These are phyloP conservation scores for Penicillium capsulatum DNA, from an alignment of 2,329 filamentous ascomycete genomes.

Conservation along the genomic window DNA sequence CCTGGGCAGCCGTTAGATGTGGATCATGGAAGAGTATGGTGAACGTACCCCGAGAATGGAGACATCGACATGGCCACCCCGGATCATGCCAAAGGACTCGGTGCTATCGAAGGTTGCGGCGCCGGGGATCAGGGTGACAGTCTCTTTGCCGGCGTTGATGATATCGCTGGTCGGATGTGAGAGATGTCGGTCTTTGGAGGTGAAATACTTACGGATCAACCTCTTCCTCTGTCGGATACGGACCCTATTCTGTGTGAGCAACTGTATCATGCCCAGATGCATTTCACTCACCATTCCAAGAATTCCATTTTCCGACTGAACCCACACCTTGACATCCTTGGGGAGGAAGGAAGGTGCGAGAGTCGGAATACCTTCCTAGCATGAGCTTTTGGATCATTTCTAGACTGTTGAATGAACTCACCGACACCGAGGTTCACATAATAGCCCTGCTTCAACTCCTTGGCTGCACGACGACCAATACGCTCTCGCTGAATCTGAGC, in stretches of 20 bases:
- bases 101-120: slow-evolving; percentile 73
- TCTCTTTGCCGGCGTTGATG: slow-evolving; percentile 85
- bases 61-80: slow-evolving; percentile 77
- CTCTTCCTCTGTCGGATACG: slow-evolving; percentile 68
- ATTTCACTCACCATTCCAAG: slow-evolving; percentile 57
- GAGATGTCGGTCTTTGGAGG: background rate
- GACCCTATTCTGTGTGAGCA: slow-evolving; percentile 45
- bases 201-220: slow-evolving; percentile 55
- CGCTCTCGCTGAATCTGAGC: slow-evolving; percentile 45
- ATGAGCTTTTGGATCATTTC: slow-evolving; percentile 3
- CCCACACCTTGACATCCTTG: slow-evolving; percentile 66
- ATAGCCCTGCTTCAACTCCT: slow-evolving; percentile 65
- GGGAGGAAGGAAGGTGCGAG: slow-evolving; percentile 75
- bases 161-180: slow-evolving; percentile 52
- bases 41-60: slow-evolving; percentile 69
- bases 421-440: slow-evolving; percentile 36
- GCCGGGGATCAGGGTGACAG: slow-evolving; percentile 72
- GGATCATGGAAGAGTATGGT: too few species aligned
- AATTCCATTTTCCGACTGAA: slow-evolving; percentile 84
- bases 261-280: slow-evolving; percentile 11
- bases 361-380: slow-evolving; percentile 66
- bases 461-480: slow-evolving; percentile 72
- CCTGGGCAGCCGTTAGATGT: slow-evolving; percentile 29
- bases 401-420: slow-evolving; percentile 9
- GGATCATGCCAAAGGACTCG: slow-evolving; percentile 84